A percentile compares a stretch with the other conserved stretches of the same genome.
Conservation (phyloP, 179 eudicot genomes). For the Amaranthus tricolor region DNA sequence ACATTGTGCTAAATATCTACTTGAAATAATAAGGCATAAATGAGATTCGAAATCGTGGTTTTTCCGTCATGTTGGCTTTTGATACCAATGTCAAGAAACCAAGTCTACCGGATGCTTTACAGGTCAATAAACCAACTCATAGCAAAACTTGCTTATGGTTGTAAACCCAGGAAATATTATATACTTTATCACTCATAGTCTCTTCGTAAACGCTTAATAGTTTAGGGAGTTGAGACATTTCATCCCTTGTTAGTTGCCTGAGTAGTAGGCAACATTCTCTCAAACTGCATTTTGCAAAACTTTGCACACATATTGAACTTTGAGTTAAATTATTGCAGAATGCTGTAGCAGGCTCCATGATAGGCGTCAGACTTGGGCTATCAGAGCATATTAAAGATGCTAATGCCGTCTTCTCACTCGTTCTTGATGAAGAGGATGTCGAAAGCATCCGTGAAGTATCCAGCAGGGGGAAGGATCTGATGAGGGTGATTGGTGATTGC, state of each 20-base stretch:
- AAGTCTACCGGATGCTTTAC: too few species aligned
- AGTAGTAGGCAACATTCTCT: neutral
- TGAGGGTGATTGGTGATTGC: constrained; percentile 83
- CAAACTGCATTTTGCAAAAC: neutral
- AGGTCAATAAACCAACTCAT: too few species aligned
- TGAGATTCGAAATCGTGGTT: too few species aligned
- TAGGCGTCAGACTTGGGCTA: constrained; percentile 89
- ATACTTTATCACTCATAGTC: too few species aligned
- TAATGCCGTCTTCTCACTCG: constrained; percentile 67
- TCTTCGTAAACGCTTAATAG: too few species aligned
- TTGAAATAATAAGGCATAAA: too few species aligned
- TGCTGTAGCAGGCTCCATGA: constrained; percentile 93
- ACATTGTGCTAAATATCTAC: neutral
- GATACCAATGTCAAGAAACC: too few species aligned
- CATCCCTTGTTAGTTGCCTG: too few species aligned
- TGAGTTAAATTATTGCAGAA: constrained; percentile 45
- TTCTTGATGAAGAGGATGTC: constrained; percentile 73
- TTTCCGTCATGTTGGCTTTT: too few species aligned
- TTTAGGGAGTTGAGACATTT: too few species aligned
- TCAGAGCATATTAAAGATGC: constrained; percentile 73
- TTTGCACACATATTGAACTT: neutral
- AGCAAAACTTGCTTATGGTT: too few species aligned
- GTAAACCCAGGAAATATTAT: too few species aligned
- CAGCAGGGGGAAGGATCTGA: constrained; percentile 69
- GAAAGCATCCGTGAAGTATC: constrained; percentile 63